Conservation (phyloP, 2,329 filamentous ascomycete species). For the Fusarium stilboides region DNA sequence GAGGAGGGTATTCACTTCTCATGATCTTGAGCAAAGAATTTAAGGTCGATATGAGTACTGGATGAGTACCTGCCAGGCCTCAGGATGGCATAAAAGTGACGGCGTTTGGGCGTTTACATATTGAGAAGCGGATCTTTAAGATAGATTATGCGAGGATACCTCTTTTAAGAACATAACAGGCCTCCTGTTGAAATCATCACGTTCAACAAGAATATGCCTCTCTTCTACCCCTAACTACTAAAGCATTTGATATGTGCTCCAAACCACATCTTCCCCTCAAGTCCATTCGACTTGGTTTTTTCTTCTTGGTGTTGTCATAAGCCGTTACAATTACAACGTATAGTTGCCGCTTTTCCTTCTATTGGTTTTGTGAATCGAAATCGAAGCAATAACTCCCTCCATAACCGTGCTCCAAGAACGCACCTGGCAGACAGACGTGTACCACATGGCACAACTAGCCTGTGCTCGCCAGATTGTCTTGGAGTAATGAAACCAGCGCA, state of each 20-base stretch:
- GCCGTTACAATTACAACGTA: conserved; percentile 54
- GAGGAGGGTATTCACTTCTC: conserved; percentile 94
- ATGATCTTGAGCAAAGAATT: conserved; percentile 55
- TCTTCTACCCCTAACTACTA: conserved; percentile 28
- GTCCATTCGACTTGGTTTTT: conserved; percentile 37
- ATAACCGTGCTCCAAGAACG: conserved; percentile 27
- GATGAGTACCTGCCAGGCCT: neutral
- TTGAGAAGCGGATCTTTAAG: conserved; percentile 16
- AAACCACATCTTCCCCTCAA: conserved; percentile 38
- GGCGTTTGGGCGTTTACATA: conserved; percentile 40
- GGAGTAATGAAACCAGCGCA: conserved; percentile 19
- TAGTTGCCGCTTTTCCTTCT: conserved; percentile 53
- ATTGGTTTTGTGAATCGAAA: conserved; percentile 50
- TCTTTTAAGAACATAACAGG: conserved; percentile 18
- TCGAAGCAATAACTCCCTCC: conserved; percentile 45
- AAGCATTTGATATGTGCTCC: conserved; percentile 46
- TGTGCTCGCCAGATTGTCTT: conserved; percentile 9
- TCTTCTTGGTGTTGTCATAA: conserved; percentile 50
- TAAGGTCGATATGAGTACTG: conserved; percentile 15
- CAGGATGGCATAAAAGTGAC: conserved; percentile 27
- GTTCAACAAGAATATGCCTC: conserved; percentile 32
- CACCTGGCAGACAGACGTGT: conserved; percentile 23
- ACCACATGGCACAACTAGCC: conserved; percentile 13
- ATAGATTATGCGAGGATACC: conserved; percentile 37
- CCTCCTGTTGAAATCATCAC: conserved; percentile 18